These are phyloP conservation scores for Rhizopogon roseolus DNA, from an alignment of 768 basidiomycete genomes.

Conservation along the genomic window DNA sequence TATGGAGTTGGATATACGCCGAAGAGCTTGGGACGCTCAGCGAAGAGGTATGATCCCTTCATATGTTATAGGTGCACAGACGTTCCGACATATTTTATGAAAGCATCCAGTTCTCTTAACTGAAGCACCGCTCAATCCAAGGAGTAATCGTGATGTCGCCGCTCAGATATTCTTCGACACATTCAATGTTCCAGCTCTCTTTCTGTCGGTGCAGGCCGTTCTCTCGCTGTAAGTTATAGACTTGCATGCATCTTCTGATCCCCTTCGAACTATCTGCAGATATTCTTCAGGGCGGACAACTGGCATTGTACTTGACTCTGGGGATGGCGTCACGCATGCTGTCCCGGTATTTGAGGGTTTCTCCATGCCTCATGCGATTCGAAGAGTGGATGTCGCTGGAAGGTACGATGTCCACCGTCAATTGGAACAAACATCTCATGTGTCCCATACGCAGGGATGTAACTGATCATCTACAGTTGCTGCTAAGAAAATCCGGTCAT, in stretches of 20 bases:
- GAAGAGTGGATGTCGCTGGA: slow-evolving; percentile 94
- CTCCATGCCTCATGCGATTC: slow-evolving; percentile 97
- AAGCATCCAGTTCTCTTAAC: slow-evolving; percentile 97
- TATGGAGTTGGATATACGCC: slow-evolving; percentile 98
- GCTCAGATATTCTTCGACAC: slow-evolving; percentile 99
- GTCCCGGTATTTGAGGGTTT: slow-evolving; percentile 99
- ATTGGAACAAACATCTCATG: background rate
- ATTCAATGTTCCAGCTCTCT: slow-evolving; percentile 97
- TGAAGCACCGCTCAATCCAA: slow-evolving; percentile 95
- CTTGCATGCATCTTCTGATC: slow-evolving; percentile 5
- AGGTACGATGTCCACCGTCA: slow-evolving; percentile 44
- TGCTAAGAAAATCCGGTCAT: slow-evolving; percentile 91
- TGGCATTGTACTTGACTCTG: slow-evolving; percentile 98
- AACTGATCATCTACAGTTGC: slow-evolving; percentile 91
- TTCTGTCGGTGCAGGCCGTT: slow-evolving; percentile 96
- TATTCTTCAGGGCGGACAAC: slow-evolving; percentile 98
- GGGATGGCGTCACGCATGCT: slow-evolving; percentile 97
- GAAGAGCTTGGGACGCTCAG: slow-evolving; percentile 94
- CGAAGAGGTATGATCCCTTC: slow-evolving; percentile 70
- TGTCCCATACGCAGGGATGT: slow-evolving; percentile 63
- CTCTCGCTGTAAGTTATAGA: slow-evolving; percentile 72
- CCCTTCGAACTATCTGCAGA: slow-evolving; percentile 36
- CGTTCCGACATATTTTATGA: slow-evolving; percentile 8
- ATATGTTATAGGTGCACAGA: background rate
- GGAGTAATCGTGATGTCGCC: slow-evolving; percentile 92